Conservation (phyloP, 805 yeast species). For the Candida verbasci region DNA sequence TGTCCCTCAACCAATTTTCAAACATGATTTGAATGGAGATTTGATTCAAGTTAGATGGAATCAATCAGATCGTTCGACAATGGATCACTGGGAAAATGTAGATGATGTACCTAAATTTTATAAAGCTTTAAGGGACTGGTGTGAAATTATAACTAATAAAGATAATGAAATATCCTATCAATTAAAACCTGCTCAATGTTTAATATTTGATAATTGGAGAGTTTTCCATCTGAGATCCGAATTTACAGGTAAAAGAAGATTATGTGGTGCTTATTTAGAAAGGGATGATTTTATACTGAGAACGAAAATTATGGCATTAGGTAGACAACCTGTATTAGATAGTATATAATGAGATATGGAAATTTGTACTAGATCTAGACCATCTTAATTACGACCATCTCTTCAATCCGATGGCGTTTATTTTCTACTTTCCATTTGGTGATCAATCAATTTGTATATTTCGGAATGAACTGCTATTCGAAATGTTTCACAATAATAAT, state of each 20-base stretch:
- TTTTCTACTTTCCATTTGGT: too few relatives aligned
- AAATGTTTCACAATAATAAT: too few relatives aligned
- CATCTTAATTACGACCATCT: neutral
- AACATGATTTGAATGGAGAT: constrained; percentile 46
- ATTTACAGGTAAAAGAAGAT: constrained; percentile 61
- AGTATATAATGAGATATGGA: constrained; percentile 11
- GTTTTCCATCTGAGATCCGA: constrained; percentile 64
- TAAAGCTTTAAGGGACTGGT: constrained; percentile 56
- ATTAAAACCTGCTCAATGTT: constrained; percentile 59
- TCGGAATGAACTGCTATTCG: too few relatives aligned
- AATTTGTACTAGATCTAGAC: too few relatives aligned
- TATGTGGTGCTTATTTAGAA: constrained; percentile 71
- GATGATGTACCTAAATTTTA: constrained; percentile 51
- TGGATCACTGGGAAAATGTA: constrained; percentile 47
- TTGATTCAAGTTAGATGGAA: constrained; percentile 67
- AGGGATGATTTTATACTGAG: constrained; percentile 57
- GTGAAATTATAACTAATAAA: constrained; percentile 43
- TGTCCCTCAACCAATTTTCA: constrained; percentile 53
- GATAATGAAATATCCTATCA: constrained; percentile 52
- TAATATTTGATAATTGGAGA: constrained; percentile 72
- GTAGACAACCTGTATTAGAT: constrained; percentile 43
- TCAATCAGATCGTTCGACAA: constrained; percentile 62
- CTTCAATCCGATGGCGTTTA: neutral
- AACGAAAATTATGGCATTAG: constrained; percentile 42
- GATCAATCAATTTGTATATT: too few relatives aligned